Evolutionary conservation across 83 land plant genomes (phyloP).

Genomic region (Picea abies): DNA sequence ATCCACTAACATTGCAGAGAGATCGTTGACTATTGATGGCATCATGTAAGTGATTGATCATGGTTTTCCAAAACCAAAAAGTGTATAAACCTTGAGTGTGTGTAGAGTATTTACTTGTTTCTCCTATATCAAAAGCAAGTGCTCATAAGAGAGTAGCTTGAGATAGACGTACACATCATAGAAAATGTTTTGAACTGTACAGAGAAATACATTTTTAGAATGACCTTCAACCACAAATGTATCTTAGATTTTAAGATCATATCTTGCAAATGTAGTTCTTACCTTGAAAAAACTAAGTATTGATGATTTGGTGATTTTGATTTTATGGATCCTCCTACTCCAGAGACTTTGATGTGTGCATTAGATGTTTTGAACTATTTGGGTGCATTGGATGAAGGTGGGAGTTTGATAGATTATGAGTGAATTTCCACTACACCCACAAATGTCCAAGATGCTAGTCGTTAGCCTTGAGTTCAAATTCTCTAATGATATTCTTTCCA

Average conservation of each 20-base stretch:
- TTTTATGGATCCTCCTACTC: too few relatives aligned
- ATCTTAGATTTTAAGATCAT: constrained; percentile 13
- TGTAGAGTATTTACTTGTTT: constrained; percentile 54
- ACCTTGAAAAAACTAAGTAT: not conserved
- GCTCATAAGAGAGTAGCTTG: constrained; percentile 61
- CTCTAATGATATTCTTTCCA: constrained; percentile 52
- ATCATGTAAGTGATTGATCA: constrained; percentile 54
- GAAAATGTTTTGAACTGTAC: constrained; percentile 58
- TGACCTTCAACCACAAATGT: constrained; percentile 13
- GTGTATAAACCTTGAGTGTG: constrained; percentile 53
- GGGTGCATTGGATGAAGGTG: constrained; percentile 12
- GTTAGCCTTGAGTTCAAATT: constrained; percentile 48
- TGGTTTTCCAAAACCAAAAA: constrained; percentile 54
- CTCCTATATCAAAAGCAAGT: constrained; percentile 62
- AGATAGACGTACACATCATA: constrained; percentile 53
- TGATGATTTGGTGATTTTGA: too few relatives aligned
- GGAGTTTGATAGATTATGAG: constrained; percentile 37
- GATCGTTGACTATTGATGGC: constrained; percentile 44
- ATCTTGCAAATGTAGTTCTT: constrained; percentile 17
- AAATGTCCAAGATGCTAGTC: constrained; percentile 59
- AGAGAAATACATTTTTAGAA: constrained; percentile 42
- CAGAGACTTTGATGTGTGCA: not conserved
- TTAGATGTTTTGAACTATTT: constrained; percentile 10
- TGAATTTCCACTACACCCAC: constrained; percentile 55
- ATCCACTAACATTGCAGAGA: constrained; percentile 55